phyloP scores from a whole-genome alignment of 805 yeast species.

The Myxozyma neglecta region DNA sequence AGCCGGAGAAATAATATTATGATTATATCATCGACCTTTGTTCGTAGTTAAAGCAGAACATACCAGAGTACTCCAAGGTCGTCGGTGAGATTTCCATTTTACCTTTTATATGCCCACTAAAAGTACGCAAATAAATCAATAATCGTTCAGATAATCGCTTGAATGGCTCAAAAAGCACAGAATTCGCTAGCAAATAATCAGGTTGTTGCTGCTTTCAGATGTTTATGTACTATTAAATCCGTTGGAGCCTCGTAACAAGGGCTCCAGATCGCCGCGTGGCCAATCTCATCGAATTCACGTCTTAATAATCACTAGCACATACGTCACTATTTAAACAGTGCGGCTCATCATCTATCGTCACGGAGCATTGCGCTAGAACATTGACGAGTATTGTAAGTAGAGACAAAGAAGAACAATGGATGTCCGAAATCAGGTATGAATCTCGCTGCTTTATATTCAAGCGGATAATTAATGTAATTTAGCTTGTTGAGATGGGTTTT shows the following conservation, averaged over 20 bases:
- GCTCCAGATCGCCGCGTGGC: neutral
- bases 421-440: conserved; percentile 18
- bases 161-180: too few species aligned
- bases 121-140: too few species aligned
- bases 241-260: neutral
- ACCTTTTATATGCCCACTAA: neutral
- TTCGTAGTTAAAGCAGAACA: conserved; percentile 39
- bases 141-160: too few species aligned
- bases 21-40: neutral
- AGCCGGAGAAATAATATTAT: neutral
- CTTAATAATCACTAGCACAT: neutral
- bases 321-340: neutral
- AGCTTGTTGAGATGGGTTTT: conserved; percentile 40
- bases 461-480: neutral
- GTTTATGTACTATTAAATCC: too few species aligned
- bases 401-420: conserved; percentile 4
- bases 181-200: too few species aligned
- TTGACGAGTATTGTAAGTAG: neutral
- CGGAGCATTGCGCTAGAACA: neutral
- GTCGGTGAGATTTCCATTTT: conserved; percentile 72
- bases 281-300: neutral
- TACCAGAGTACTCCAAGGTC: conserved; percentile 74
- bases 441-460: neutral
- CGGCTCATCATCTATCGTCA: neutral
- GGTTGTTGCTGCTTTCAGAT: neutral